Conservation (phyloP, 495 filamentous ascomycete species). For the Aspergillus biplanus region DNA sequence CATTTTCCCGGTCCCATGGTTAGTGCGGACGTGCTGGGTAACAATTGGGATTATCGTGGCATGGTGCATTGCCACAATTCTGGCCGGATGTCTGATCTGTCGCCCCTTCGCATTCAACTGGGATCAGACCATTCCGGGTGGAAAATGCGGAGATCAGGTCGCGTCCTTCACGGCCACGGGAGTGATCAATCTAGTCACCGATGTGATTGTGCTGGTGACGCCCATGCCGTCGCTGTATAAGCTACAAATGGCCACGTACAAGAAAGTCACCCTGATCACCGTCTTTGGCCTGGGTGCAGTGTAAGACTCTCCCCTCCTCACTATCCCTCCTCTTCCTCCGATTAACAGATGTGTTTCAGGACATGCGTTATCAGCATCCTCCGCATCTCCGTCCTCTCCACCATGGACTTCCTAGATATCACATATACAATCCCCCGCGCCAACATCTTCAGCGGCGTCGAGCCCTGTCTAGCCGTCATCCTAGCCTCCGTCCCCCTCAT, state of each 20-base stretch:
- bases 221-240: constrained; percentile 25
- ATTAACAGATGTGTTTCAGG: constrained; percentile 2
- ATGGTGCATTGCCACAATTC: constrained; percentile 30
- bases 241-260: constrained; percentile 24
- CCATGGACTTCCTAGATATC: constrained; percentile 22
- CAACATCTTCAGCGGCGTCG: constrained; percentile 28
- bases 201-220: constrained; percentile 47
- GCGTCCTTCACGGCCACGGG: constrained; percentile 32
- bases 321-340: no score
- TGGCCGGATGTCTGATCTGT: constrained; percentile 48
- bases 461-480: constrained; percentile 28
- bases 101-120: constrained; percentile 49
- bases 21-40: constrained; percentile 20
- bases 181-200: constrained; percentile 46
- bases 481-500: constrained; percentile 29
- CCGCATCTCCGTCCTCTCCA: constrained; percentile 22
- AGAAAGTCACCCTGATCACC: constrained; percentile 23
- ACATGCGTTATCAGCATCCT: constrained; percentile 26
- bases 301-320: constrained; percentile 8
- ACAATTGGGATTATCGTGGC: constrained; percentile 30
- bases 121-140: constrained; percentile 45
- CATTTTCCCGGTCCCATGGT: constrained; percentile 32
- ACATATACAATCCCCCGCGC: constrained; percentile 22
- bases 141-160: constrained; percentile 51
- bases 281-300: constrained; percentile 23